Conservation (phyloP, 75 land plant genomes). For the Selaginella tamariscina region DNA sequence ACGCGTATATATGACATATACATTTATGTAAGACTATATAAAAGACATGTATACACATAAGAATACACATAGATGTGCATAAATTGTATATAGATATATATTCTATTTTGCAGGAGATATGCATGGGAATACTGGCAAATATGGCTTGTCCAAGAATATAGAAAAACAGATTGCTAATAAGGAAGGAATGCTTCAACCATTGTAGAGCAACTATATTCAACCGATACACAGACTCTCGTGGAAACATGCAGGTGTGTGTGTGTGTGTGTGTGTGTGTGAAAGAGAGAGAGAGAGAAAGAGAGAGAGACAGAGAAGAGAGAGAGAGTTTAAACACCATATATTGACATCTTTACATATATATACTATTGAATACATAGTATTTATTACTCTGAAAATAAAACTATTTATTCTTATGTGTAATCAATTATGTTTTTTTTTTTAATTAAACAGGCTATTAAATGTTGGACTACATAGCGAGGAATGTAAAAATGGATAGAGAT, state of each 20-base stretch:
- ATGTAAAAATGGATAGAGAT: conserved; percentile 41
- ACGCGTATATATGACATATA: neutral
- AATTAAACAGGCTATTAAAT: conserved; percentile 50
- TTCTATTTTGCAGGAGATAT: conserved; percentile 53
- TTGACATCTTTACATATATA: too few species aligned
- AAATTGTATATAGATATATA: too few species aligned
- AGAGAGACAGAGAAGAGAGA: too few species aligned
- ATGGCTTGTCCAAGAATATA: conserved; percentile 64
- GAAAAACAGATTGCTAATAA: conserved; percentile 34
- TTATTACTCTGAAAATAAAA: neutral
- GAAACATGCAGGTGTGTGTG: conserved; percentile 68
- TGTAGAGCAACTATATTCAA: conserved; percentile 51
- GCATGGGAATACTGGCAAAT: conserved; percentile 84
- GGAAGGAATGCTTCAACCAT: conserved; percentile 40
- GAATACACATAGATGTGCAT: too few species aligned
- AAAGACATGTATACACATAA: neutral
- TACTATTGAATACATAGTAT: neutral
- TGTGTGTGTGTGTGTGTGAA: too few species aligned
- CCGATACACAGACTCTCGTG: conserved; percentile 59
- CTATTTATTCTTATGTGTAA: neutral
- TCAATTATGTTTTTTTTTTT: neutral
- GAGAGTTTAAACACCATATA: too few species aligned
- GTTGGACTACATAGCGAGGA: conserved; percentile 53
- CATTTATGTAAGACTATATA: neutral
- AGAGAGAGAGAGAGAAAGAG: too few species aligned